Percentiles rank a stretch among this genome's conserved stretches.
Conservation (phyloP, 371 early-diverging fungal genomes). For the Apophysomyces trapeziformis region DNA sequence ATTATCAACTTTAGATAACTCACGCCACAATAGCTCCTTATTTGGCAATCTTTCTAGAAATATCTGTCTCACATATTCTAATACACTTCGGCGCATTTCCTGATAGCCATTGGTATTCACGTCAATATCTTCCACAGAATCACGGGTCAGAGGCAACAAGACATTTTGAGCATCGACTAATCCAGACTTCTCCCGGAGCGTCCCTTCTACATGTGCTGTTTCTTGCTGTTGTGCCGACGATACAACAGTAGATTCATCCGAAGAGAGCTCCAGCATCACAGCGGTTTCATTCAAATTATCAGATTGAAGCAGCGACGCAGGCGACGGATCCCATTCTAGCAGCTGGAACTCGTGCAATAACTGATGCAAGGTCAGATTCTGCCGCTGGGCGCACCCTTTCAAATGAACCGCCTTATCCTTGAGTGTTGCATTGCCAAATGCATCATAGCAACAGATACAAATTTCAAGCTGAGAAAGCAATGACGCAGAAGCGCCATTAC, state of each 20-base stretch:
- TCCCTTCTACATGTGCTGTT: neutral
- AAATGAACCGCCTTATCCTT: neutral
- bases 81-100: neutral
- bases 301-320: neutral
- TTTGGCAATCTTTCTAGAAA: neutral
- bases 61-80: neutral
- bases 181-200: neutral
- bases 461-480: constrained; percentile 9
- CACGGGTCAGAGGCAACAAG: neutral
- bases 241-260: neutral
- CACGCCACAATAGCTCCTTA: neutral
- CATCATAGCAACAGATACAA: constrained; percentile 6
- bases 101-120: too few relatives aligned
- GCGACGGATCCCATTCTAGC: constrained; percentile 2
- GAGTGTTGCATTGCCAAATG: neutral
- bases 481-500: neutral
- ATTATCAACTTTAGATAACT: neutral
- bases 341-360: constrained; percentile 1
- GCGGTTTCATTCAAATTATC: neutral
- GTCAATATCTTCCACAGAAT: neutral
- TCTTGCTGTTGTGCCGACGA: neutral
- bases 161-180: neutral
- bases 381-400: neutral
- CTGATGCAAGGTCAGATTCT: neutral
- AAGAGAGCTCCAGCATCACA: neutral